phyloP scores from a whole-genome alignment of 805 yeast genomes.

The Gaillardinia entomophila region DNA sequence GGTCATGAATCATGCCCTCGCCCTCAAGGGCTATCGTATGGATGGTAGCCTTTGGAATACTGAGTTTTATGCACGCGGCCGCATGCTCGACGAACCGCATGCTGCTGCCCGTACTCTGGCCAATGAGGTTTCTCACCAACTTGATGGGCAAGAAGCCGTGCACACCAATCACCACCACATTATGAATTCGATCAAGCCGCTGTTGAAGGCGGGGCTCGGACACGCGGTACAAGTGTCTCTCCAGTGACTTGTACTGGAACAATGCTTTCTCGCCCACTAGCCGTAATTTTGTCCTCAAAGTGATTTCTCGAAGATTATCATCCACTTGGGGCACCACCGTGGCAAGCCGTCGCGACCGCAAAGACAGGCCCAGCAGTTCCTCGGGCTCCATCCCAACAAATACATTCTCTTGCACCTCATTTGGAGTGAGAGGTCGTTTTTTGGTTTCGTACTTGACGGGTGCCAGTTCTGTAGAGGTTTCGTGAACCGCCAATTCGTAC shows the following conservation, averaged over 20 bases:
- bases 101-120: conserved; percentile 33
- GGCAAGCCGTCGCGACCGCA: not conserved
- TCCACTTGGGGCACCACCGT: conserved; percentile 10
- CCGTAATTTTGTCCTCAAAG: conserved; percentile 12
- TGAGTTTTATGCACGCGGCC: conserved; percentile 6
- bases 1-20: conserved; percentile 25
- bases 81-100: conserved; percentile 22
- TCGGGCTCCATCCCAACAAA: conserved; percentile 3
- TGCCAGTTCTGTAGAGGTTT: conserved; percentile 23
- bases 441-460: conserved; percentile 29
- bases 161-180: conserved; percentile 27
- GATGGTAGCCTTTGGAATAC: conserved; percentile 13
- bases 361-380: not conserved
- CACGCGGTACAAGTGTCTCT: not conserved
- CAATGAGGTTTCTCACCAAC: conserved; percentile 29
- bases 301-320: conserved; percentile 13
- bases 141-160: conserved; percentile 38
- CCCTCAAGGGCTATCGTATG: conserved; percentile 38
- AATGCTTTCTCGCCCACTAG: conserved; percentile 12
- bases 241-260: conserved; percentile 5
- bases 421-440: conserved; percentile 28
- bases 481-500: conserved; percentile 27
- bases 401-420: conserved; percentile 27
- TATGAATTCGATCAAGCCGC: conserved; percentile 4
- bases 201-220: not conserved